A percentile compares a stretch with the other conserved stretches of the same genome.
phyloP scores from a whole-genome alignment of 148 eudicot species.

The Rhododendron williamsianum region DNA sequence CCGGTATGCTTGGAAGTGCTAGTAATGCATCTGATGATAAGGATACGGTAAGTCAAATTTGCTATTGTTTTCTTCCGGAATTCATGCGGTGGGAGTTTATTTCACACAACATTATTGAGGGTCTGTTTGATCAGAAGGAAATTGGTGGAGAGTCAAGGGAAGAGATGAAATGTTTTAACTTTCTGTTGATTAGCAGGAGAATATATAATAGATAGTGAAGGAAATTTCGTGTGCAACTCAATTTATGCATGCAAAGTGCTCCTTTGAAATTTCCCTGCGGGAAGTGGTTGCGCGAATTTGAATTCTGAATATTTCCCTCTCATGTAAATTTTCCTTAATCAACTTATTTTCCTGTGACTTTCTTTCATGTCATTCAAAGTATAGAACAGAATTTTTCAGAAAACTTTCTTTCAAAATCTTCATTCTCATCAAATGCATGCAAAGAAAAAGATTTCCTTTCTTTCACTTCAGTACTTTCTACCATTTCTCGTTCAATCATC shows the following conservation, averaged over 20 bases:
- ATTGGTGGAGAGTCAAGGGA: not conserved
- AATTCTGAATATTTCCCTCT: not conserved
- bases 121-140: not conserved
- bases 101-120: not conserved
- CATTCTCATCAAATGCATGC: not conserved
- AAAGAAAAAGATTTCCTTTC: not conserved
- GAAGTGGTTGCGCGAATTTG: too few relatives aligned
- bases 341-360: not conserved
- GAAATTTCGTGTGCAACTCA: not conserved
- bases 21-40: constrained; percentile 11
- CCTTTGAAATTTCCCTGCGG: too few relatives aligned
- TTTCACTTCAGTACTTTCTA: not conserved
- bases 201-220: not conserved
- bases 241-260: not conserved
- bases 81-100: not conserved
- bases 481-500: not conserved
- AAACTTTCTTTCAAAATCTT: not conserved
- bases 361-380: not conserved
- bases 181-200: not conserved
- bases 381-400: not conserved
- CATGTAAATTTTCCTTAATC: not conserved
- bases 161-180: not conserved
- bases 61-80: not conserved
- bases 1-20: constrained; percentile 5
- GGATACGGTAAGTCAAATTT: constrained; percentile 23